Conservation (phyloP, 441 rosid species). For the Gossypium gossypioides region DNA sequence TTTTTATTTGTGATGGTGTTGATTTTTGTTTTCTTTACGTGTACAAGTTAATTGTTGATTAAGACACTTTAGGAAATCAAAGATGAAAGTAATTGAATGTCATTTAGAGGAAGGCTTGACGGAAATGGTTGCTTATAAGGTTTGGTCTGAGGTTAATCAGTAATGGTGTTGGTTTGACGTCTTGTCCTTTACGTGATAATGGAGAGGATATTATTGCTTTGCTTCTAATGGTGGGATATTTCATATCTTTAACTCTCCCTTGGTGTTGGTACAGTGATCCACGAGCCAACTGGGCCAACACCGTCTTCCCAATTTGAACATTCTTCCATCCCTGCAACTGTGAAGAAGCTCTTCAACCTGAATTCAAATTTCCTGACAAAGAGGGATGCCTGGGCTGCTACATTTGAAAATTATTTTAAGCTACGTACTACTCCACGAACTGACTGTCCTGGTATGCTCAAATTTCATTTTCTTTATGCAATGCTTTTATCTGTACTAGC, state of each 20-base stretch:
- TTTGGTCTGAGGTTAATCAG: background rate
- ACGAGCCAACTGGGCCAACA: conserved; percentile 53
- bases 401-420: conserved; percentile 55
- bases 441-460: conserved; percentile 76
- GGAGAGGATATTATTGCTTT: background rate
- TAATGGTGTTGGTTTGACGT: background rate
- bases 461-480: background rate
- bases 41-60: background rate
- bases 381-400: conserved; percentile 98
- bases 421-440: conserved; percentile 70
- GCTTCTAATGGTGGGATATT: background rate
- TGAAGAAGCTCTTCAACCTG: conserved; percentile 69
- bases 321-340: conserved; percentile 62
- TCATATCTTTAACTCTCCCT: background rate
- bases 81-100: background rate
- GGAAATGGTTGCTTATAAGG: background rate
- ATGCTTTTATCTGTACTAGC: background rate
- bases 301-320: conserved; percentile 53
- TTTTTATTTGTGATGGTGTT: background rate
- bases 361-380: conserved; percentile 74
- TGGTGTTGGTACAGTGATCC: conserved; percentile 38
- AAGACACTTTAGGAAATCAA: background rate
- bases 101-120: background rate
- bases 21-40: background rate
- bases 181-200: background rate